Percentiles rank a stretch among this genome's conserved stretches.
Conservation (phyloP, 208 protist genomes). For the Acanthamoeba triangularis region DNA sequence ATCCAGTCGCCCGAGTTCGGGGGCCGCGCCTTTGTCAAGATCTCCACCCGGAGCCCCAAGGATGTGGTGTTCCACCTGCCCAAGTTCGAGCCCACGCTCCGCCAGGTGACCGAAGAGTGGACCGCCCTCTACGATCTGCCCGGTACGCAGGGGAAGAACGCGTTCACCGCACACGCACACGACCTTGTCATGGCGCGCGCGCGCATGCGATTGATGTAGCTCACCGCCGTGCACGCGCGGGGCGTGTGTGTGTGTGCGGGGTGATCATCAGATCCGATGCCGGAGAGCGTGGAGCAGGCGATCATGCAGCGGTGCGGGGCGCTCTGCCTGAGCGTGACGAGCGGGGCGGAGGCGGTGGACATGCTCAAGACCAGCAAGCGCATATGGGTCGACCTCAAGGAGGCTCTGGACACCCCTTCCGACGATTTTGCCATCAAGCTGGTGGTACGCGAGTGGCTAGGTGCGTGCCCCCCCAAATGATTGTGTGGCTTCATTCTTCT, state of each 20-base stretch:
- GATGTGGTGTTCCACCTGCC: conserved; percentile 21
- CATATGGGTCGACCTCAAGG: conserved; percentile 56
- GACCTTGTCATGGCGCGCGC: too few relatives aligned
- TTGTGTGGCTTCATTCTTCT: not conserved
- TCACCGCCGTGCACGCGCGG: too few relatives aligned
- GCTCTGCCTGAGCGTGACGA: conserved; percentile 37
- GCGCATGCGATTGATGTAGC: too few relatives aligned
- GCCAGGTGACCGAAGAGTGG: not conserved
- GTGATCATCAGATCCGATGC: not conserved
- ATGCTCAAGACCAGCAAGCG: conserved; percentile 43
- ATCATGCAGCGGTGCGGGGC: conserved; percentile 38
- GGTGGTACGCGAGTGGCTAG: conserved; percentile 36
- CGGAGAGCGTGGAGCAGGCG: conserved; percentile 38
- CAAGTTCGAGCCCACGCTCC: not conserved
- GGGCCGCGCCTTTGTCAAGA: conserved; percentile 10
- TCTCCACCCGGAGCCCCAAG: conserved; percentile 45
- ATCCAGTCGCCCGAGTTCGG: not conserved
- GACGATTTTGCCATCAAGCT: conserved; percentile 36
- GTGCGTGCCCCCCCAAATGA: not conserved
- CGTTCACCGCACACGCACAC: too few relatives aligned
- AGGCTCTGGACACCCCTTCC: conserved; percentile 26
- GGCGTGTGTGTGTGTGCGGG: too few relatives aligned
- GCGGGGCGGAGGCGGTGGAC: conserved; percentile 33
- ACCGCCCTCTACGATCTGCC: not conserved
- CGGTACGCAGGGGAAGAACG: not conserved